Percentiles rank a stretch among this genome's conserved stretches.
These are phyloP conservation scores for Aphanomyces stellatus DNA, from an alignment of 352 stramenopile species.

Conservation along the genomic window DNA sequence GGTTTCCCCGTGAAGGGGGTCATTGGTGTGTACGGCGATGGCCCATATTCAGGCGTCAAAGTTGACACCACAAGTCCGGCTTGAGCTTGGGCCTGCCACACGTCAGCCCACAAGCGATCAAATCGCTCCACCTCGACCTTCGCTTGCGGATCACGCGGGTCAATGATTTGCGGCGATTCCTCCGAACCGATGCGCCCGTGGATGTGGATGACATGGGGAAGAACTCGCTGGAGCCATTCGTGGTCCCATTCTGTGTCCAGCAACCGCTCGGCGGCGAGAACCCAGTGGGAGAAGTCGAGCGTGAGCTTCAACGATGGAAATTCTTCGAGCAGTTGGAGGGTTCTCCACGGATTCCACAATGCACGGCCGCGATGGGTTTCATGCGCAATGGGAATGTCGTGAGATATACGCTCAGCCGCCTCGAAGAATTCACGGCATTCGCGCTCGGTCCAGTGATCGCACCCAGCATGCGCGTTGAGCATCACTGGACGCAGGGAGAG, in stretches of 20 bases:
- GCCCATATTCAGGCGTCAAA: slow-evolving; percentile 69
- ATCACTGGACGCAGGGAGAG: slow-evolving; percentile 24
- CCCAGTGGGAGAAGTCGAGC: slow-evolving; percentile 64
- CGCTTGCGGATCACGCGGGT: slow-evolving; percentile 27
- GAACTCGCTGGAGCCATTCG: slow-evolving; percentile 34
- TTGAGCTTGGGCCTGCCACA: slow-evolving; percentile 35
- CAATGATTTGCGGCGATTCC: slow-evolving; percentile 41
- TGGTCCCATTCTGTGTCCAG: slow-evolving; percentile 40
- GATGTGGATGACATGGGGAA: slow-evolving; percentile 50
- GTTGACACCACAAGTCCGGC: slow-evolving; percentile 27
- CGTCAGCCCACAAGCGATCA: slow-evolving; percentile 37
- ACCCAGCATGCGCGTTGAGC: slow-evolving; percentile 54
- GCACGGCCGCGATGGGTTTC: slow-evolving; percentile 61
- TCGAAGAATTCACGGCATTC: slow-evolving; percentile 56
- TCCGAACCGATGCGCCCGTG: slow-evolving; percentile 49
- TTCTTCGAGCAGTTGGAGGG: slow-evolving; percentile 43
- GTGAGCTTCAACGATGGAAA: slow-evolving; percentile 58
- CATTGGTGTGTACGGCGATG: slow-evolving; percentile 37
- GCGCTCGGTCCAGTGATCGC: slow-evolving; percentile 63
- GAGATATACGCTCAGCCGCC: not conserved
- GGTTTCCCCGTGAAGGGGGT: slow-evolving; percentile 11
- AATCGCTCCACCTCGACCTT: slow-evolving; percentile 35
- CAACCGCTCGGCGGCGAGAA: slow-evolving; percentile 43
- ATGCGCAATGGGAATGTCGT: slow-evolving; percentile 28
- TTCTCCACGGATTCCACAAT: slow-evolving; percentile 65